Base-by-base conservation (phyloP, 2,329 filamentous ascomycete species). In the Stemphylium vesicarium region DNA sequence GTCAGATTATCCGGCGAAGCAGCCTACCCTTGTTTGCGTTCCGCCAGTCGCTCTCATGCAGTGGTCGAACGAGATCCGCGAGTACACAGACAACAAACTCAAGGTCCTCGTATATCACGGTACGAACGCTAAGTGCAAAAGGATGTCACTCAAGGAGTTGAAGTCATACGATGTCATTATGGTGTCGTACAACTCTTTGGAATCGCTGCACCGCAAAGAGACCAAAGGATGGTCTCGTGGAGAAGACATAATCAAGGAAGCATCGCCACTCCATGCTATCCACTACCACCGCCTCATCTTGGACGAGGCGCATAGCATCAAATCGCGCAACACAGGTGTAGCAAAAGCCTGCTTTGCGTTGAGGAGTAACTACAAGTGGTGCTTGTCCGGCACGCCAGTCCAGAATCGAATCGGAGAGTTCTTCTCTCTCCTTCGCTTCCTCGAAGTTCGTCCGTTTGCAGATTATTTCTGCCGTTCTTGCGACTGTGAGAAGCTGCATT, bases 401-500 rank as follows among this genome's bases (percentile, higher is more conserved):
- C 95, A 99, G 75, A 99, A 98, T 71, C 89, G 94, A 48, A 98
- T 98, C 62, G 94, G 95, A 69, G 94, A 98, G 74, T 96, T 97
- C 75, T 97, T 98, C 77, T 98, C 94, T 0, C 81, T 98, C 18
- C 82, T 99, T 51, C 89, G 95, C 2, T 99, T 99, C 75, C 84
- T 99, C 26, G 90, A 96, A 72, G 83, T 97, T 32, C 84, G 85
- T 8, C 94, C 94, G 0, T 98, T 97, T 74, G 89, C 94, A 7
- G 92, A 91, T 62, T 99, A 99, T 72, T 89, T 97, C 62, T 99
- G 95, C 82, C 95, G 94, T 72, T 82, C 86, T 53, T 99, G 95
- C 71, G 74, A 83, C 4, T 99, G 95, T 74, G 85, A 89, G 43
- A 84, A 86, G 51, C 79, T 96, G 4, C 91, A 97, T 66, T 99